Evolutionary conservation across 176 grass and related monocot species (phyloP), one percentile per base, ranked within the genome.

Genomic region (Carex scoparia): DNA sequence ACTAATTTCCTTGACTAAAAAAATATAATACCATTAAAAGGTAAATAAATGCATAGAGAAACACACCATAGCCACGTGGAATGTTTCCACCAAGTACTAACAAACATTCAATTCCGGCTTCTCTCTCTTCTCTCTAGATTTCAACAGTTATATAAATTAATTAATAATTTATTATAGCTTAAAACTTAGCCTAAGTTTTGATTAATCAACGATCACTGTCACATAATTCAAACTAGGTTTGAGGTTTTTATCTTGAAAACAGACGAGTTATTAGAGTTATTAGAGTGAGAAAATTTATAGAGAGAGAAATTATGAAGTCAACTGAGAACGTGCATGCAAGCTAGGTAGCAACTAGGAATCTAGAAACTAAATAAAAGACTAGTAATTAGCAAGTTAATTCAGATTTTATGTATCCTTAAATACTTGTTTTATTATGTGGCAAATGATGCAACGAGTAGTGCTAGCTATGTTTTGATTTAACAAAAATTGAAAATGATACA

Each of bases 271-370:
- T 23, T 23, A 23, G 35, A 44, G 69, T 19, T 72, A 73, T 23
- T 23, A 23, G n/a, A 73, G 9, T 7, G 35, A 18, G 35, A 70
- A 18, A n/a, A 70, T 42, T 42, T 1, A 0, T 31, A 65, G 23
- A 65, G 27, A 31, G 63, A 70, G 67, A 73, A 8, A 73, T 30
- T 6, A 28, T 2, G 1, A 27, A 73, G 69, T 73, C 69, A 73
- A 73, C 69, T 49, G 2, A 73, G 69, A 73, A 73, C 69, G 69
- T 73, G 69, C 69, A 73, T 48, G 18, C 40, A 46, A 49, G 38
- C 18, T 27, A 49, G 18, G 19, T 71, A 46, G 7, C 1, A 46
- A 4, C 69, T 71, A 68, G 5, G 10, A n/a, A 71, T 71, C 68
- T 71, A 68, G 14, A n/a, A 46, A 71, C 19, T 18, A 71, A 71